phyloP scores from a whole-genome alignment of 768 basidiomycete genomes.

The Strobilomyces confusus region DNA sequence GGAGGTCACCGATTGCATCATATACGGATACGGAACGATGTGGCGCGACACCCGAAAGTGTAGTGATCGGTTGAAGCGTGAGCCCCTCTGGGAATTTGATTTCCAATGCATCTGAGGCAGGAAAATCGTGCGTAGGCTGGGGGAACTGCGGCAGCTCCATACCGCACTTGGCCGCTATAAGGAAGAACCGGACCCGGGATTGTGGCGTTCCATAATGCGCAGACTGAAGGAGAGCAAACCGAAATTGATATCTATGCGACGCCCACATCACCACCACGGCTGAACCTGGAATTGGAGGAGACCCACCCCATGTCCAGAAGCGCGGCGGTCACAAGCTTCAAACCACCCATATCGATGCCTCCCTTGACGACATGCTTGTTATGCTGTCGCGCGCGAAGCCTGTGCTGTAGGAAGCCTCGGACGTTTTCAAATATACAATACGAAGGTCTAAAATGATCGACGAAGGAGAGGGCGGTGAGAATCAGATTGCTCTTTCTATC shows the following conservation, averaged over 20 bases:
- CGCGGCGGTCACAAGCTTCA: slow-evolving; percentile 62
- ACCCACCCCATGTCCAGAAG: slow-evolving; percentile 64
- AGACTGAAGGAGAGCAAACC: slow-evolving; percentile 42
- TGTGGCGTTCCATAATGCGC: slow-evolving; percentile 48
- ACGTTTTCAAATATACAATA: slow-evolving; percentile 50
- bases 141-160: slow-evolving; percentile 38
- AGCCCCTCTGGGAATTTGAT: slow-evolving; percentile 47
- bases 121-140: slow-evolving; percentile 42
- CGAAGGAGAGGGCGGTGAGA: slow-evolving; percentile 48
- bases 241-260: slow-evolving; percentile 39
- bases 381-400: slow-evolving; percentile 36
- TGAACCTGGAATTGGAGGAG: background rate
- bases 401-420: slow-evolving; percentile 40
- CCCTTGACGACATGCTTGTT: slow-evolving; percentile 48
- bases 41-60: slow-evolving; percentile 47
- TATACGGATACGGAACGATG: slow-evolving; percentile 57
- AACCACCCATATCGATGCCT: slow-evolving; percentile 67
- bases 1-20: slow-evolving; percentile 73
- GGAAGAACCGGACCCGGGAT: slow-evolving; percentile 44
- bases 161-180: slow-evolving; percentile 39
- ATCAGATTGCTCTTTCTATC: slow-evolving; percentile 69
- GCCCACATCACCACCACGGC: background rate
- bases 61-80: slow-evolving; percentile 41
- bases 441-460: slow-evolving; percentile 39
- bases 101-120: slow-evolving; percentile 38